Base-by-base conservation (phyloP, 2,329 filamentous ascomycete species). In the Epichloe sp. region DNA sequence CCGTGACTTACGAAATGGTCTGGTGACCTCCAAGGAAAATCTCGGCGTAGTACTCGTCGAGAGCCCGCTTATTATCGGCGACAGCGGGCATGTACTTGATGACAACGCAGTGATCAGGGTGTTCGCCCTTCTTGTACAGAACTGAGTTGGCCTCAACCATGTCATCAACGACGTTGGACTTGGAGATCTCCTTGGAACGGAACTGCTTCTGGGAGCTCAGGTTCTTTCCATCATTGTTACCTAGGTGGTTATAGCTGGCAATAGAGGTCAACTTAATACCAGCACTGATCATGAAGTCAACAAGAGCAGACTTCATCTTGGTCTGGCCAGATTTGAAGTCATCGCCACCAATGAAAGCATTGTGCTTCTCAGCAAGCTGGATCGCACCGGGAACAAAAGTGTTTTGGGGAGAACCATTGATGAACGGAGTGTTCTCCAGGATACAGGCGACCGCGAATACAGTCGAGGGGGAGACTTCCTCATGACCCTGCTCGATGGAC, bases 71-170 rank as follows among this genome's bases (percentile, higher is more conserved):
- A 80, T 96, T 94, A 74, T 98, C 93, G 56, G 93, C 93, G 47
- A 98, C 93, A 56, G 90, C 88, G 37, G 93, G 93, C 90, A 98
- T 95, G 77, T 98, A 98, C 81, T 98, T 98, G 82, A 98, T 98
- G 61, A 98, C 93, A 54, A 98, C 93, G 54, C 88, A 94, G 76
- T 98, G 93, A 68, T 98, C 90, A 2, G 93, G 93, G 70, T 97
- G 90, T 74, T 98, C 93, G 60, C 84, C 89, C 63, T 87, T 76
- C 71, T 85, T 82, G 77, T 98, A 98, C 52, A 98, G 78, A 47
- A 97, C 83, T 48, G 72, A 76, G 75, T 98, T 98, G 64, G 93
- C 91, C 63, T 88, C 90, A 54, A 98, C 93, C 93, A 98, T 98
- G 75, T 98, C 93, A 67, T 98, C 93, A 51, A 98, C 93, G 12